Evolutionary conservation across 75 land plant species (phyloP).

Genomic region (Ceratopteris richardii): DNA sequence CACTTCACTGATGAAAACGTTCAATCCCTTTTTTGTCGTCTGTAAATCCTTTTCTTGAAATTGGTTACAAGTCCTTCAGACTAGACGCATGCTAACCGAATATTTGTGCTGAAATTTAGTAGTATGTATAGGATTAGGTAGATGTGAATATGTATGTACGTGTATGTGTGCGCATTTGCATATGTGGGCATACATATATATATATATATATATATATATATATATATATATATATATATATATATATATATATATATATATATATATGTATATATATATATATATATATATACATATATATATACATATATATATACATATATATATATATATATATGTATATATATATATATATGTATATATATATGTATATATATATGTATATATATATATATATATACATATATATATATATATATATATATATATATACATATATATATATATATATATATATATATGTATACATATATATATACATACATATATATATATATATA

Average conservation of each 20-base stretch:
- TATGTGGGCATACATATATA: too few relatives aligned
- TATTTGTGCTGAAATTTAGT: too few relatives aligned
- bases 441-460: neutral
- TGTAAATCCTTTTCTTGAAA: too few relatives aligned
- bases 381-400: neutral
- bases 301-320: neutral
- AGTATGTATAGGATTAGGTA: too few relatives aligned
- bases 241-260: neutral
- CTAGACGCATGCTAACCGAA: too few relatives aligned
- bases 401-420: neutral
- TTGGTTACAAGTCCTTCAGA: too few relatives aligned
- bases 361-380: neutral
- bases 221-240: neutral
- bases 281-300: neutral
- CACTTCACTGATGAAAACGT: too few relatives aligned
- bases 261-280: slow-evolving; percentile 1
- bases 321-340: neutral
- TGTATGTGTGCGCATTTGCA: neutral
- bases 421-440: neutral
- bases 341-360: neutral
- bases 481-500: neutral
- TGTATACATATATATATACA: neutral
- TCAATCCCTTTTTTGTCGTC: too few relatives aligned
- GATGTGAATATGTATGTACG: slow-evolving; percentile 15
- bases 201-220: neutral